phyloP scores from a whole-genome alignment of 2,329 filamentous ascomycete species.

The Cryphonectria radicalis region DNA sequence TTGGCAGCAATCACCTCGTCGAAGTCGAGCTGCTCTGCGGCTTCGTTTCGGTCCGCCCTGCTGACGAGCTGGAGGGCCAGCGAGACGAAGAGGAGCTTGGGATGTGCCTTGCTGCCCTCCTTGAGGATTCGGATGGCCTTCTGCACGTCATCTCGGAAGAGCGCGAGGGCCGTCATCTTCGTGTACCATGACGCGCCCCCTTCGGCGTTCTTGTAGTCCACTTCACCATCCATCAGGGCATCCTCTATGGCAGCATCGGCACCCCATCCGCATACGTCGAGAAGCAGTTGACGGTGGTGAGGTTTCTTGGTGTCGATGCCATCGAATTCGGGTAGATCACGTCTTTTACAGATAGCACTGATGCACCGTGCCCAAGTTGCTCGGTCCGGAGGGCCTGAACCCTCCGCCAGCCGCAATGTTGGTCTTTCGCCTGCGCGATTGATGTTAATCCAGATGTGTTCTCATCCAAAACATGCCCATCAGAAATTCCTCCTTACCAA shows the following conservation, averaged over 20 bases:
- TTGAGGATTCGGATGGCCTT: slow-evolving; percentile 73
- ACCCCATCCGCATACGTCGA: slow-evolving; percentile 76
- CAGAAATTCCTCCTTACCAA: slow-evolving; percentile 54
- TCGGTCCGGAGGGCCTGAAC: slow-evolving; percentile 50
- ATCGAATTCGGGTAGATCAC: slow-evolving; percentile 65
- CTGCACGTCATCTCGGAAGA: slow-evolving; percentile 73
- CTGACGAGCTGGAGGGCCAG: slow-evolving; percentile 68
- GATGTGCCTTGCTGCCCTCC: slow-evolving; percentile 63
- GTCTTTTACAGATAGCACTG: slow-evolving; percentile 65
- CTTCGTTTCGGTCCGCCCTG: slow-evolving; percentile 49
- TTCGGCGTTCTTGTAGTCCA: slow-evolving; percentile 50
- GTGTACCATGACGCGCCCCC: slow-evolving; percentile 65
- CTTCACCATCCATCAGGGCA: slow-evolving; percentile 49
- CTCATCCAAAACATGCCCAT: slow-evolving; percentile 20
- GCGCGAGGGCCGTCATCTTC: slow-evolving; percentile 74
- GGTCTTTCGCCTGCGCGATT: slow-evolving; percentile 24
- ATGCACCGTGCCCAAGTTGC: slow-evolving; percentile 65
- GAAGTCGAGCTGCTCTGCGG: slow-evolving; percentile 59
- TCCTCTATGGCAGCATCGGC: slow-evolving; percentile 71
- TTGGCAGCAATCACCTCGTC: slow-evolving; percentile 64
- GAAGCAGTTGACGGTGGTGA: slow-evolving; percentile 73
- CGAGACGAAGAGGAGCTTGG: slow-evolving; percentile 70
- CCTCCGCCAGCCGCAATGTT: slow-evolving; percentile 47
- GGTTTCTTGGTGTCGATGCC: slow-evolving; percentile 67
- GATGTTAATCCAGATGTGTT: neutral